Percentiles rank a stretch among this genome's conserved stretches.
phyloP scores from a whole-genome alignment of 345 rosid genomes.

The Leavenworthia alabamica region DNA sequence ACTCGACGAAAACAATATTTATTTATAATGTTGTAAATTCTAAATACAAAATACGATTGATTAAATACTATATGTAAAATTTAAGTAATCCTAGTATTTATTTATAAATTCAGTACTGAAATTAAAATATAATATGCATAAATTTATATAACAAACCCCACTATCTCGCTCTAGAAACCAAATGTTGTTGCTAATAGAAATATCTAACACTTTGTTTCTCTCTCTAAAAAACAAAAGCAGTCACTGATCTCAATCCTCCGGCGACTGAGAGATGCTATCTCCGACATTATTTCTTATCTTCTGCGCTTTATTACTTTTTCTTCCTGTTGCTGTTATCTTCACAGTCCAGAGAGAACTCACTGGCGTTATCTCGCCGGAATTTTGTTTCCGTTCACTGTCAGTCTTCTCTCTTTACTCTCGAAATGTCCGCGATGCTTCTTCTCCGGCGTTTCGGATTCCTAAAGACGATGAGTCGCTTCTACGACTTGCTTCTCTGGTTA shows the following conservation, averaged over 20 bases:
- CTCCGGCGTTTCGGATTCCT: conserved; percentile 8
- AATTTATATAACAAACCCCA: conserved; percentile 25
- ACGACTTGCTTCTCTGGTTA: conserved; percentile 41
- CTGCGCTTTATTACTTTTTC: conserved; percentile 53
- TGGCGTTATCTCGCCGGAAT: conserved; percentile 11
- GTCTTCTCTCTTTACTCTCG: conserved; percentile 17
- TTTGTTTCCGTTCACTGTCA: conserved; percentile 2
- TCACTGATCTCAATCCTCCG: not conserved
- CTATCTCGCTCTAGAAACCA: conserved; percentile 14
- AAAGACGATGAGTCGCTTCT: conserved; percentile 46
- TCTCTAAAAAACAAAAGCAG: not conserved
- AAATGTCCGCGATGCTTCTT: conserved; percentile 5
- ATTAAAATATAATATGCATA: not conserved
- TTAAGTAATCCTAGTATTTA: too few relatives aligned
- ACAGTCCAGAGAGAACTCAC: conserved; percentile 35
- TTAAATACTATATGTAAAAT: not conserved
- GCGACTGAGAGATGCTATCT: conserved; percentile 35
- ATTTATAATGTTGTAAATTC: not conserved
- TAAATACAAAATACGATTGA: not conserved
- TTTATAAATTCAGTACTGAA: not conserved
- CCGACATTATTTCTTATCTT: conserved; percentile 49
- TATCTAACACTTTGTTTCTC: conserved; percentile 3
- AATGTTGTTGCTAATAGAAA: not conserved
- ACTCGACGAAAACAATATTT: not conserved
- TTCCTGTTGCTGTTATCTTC: conserved; percentile 56